phyloP scores from a whole-genome alignment of 257 asterid genomes.

The Coffea canephora region DNA sequence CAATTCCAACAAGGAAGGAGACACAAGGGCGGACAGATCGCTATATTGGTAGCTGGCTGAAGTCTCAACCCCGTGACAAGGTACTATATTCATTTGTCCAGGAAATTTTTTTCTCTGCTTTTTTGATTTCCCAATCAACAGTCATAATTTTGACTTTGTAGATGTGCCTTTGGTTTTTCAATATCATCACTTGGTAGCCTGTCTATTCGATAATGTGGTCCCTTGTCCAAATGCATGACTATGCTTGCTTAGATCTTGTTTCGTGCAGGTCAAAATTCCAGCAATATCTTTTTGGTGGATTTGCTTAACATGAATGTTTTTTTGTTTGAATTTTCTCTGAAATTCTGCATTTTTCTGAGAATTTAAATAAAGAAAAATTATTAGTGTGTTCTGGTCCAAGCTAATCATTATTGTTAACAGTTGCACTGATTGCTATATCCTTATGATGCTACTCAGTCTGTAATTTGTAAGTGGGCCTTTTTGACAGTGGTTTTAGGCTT shows the following conservation, averaged over 20 bases:
- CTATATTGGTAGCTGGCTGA: slow-evolving; percentile 75
- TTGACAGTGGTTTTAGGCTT: not conserved
- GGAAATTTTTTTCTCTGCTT: not conserved
- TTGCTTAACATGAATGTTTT: not conserved
- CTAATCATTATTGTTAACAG: not conserved
- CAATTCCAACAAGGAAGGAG: slow-evolving; percentile 63
- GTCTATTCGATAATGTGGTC: not conserved
- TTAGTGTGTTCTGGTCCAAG: not conserved
- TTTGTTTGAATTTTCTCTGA: too few relatives aligned
- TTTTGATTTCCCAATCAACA: not conserved
- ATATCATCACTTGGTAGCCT: not conserved
- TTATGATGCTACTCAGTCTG: not conserved
- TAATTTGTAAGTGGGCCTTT: not conserved
- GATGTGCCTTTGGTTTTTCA: not conserved
- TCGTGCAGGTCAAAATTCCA: not conserved
- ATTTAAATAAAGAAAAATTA: not conserved
- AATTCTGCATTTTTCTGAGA: too few relatives aligned
- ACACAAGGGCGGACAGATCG: slow-evolving; percentile 78
- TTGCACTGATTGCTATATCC: not conserved
- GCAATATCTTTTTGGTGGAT: not conserved
- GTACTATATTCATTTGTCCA: slow-evolving; percentile 28
- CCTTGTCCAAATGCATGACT: not conserved
- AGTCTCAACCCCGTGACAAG: slow-evolving; percentile 86
- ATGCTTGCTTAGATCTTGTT: not conserved
- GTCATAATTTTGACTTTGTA: not conserved